phyloP scores from a whole-genome alignment of 306 rosid genomes.

The Lagenaria siceraria region DNA sequence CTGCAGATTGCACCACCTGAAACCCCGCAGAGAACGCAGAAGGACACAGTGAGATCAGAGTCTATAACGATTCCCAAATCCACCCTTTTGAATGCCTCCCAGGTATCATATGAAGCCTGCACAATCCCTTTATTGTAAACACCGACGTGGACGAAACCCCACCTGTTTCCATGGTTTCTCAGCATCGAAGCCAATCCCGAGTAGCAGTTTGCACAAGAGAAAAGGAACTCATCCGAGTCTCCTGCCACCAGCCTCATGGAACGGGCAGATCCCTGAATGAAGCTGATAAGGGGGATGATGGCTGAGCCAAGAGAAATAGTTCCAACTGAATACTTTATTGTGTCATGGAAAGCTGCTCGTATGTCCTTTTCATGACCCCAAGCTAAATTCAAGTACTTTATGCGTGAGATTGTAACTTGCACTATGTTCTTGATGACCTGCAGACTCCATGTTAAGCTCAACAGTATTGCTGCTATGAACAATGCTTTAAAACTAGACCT shows the following conservation, averaged over 20 bases:
- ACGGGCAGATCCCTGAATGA: conserved; percentile 42
- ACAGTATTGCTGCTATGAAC: conserved; percentile 35
- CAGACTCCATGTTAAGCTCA: conserved; percentile 71
- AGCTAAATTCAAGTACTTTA: conserved; percentile 34
- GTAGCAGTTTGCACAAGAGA: conserved; percentile 58
- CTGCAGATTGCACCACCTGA: conserved; percentile 46
- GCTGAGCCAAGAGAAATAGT: conserved; percentile 52
- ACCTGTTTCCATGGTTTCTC: conserved; percentile 39
- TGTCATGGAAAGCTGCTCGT: conserved; percentile 26
- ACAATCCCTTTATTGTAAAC: conserved; percentile 49
- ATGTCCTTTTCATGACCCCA: conserved; percentile 19
- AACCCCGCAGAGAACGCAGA: conserved; percentile 64
- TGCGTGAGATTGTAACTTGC: conserved; percentile 41
- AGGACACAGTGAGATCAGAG: conserved; percentile 56
- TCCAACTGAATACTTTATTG: conserved; percentile 35
- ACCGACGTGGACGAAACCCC: conserved; percentile 78
- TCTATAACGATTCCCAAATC: conserved; percentile 35
- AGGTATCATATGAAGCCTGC: conserved; percentile 50
- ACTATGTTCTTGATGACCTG: conserved; percentile 51
- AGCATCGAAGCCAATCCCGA: conserved; percentile 43
- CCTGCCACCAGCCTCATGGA: conserved; percentile 38
- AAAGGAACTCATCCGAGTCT: conserved; percentile 49
- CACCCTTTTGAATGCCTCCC: conserved; percentile 39
- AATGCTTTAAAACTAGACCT: conserved; percentile 13
- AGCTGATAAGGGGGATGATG: conserved; percentile 28